Evolutionary conservation across 352 stramenopile species (phyloP), one percentile per base, ranked within the genome.

Genomic region (Phytophthora fragariaefolia): DNA sequence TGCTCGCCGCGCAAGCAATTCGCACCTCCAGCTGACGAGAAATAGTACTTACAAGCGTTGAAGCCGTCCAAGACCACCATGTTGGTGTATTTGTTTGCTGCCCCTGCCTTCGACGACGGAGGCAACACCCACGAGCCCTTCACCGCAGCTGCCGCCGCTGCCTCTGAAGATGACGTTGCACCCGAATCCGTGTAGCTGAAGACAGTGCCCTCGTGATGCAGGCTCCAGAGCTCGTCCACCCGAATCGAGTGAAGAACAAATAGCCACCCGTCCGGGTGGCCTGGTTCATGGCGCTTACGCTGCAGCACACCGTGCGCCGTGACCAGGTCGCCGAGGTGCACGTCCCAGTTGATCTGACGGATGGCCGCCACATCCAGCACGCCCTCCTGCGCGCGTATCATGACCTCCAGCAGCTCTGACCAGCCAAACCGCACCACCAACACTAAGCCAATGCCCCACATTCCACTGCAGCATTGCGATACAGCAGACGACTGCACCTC

Each of bases 21-120:
- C 38, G 62, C 53, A 6, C 83, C 82, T 6, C 70, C 64, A 3
- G 83, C 79, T 6, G 85, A 85, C 20, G 83, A 87, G 63, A 96
- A 96, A 63, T 94, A 92, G 66, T 91, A 96, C 63, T 96, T 96
- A 74, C 85, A 96, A 1, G 84, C 78, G 42, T 94, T 92, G 55
- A 90, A 89, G 50, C 87, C 87, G 54, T 91, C 66, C 50, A 94
- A 70, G 27, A 82, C 74, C 30, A 96, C 87, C 46, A 94, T 92
- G 58, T 96, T 93, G 54, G 84, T 91, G 79, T 96, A 94, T 60
- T 91, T 92, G 58, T 86, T 74, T 1, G 50, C 42, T 5, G 66
- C 65, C 0, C 50, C 47, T 1, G 82, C 79, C 27, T 91, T 83
- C 0, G 82, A 90, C 15, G 79, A 77, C 26, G 82, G 81, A 4